phyloP scores from a whole-genome alignment of 2,329 filamentous ascomycete species.

The Exophiala viscosa region DNA sequence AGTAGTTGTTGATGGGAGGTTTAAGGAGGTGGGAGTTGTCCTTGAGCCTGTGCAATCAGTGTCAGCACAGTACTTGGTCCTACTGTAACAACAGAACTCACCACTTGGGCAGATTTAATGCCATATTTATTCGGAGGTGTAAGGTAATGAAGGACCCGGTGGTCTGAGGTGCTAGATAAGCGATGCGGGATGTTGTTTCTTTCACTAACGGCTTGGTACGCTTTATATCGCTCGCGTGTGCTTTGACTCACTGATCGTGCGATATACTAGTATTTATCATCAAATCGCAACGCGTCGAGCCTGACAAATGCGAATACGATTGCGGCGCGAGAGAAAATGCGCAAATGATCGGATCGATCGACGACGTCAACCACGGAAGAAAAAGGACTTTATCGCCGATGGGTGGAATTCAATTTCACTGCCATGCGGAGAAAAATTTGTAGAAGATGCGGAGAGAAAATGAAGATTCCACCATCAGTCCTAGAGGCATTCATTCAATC shows the following conservation, averaged over 20 bases:
- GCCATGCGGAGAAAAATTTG: constrained; percentile 12
- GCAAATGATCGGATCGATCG: too few relatives aligned
- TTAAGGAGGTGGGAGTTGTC: constrained; percentile 89
- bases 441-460: constrained; percentile 1
- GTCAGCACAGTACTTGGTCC: neutral
- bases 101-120: constrained; percentile 47
- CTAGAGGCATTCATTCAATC: neutral
- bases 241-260: too few relatives aligned
- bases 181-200: neutral
- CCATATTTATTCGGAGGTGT: constrained; percentile 1
- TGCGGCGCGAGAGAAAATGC: too few relatives aligned
- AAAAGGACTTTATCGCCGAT: neutral
- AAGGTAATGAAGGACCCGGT: neutral
- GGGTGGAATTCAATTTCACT: neutral
- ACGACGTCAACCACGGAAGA: too few relatives aligned
- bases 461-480: neutral
- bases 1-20: constrained; percentile 96
- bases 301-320: too few relatives aligned
- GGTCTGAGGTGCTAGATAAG: neutral
- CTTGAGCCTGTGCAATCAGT: constrained; percentile 63
- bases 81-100: constrained; percentile 21
- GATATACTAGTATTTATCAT: too few relatives aligned
- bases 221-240: too few relatives aligned
- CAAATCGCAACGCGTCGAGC: too few relatives aligned
- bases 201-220: too few relatives aligned